A percentile compares a stretch with the other conserved stretches of the same genome.
Evolutionary conservation across 2,329 filamentous ascomycete genomes (phyloP).

Genomic region (Fusarium irregulare): DNA sequence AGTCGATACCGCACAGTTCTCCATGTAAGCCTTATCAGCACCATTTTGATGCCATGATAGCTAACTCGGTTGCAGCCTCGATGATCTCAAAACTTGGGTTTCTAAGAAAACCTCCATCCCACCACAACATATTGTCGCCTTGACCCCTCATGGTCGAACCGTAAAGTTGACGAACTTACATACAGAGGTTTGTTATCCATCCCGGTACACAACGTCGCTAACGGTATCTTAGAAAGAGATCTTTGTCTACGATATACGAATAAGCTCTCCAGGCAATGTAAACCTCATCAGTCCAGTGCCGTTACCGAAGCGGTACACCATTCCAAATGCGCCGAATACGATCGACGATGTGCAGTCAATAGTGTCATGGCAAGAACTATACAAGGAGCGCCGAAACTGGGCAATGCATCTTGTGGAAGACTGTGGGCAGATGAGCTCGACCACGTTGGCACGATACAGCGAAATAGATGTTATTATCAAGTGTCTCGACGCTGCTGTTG

Average conservation of each 20-base stretch:
- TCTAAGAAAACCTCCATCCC: slow-evolving; percentile 79
- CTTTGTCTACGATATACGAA: slow-evolving; percentile 89
- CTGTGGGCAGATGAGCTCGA: slow-evolving; percentile 72
- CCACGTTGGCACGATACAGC: slow-evolving; percentile 72
- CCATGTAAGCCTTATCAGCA: slow-evolving; percentile 64
- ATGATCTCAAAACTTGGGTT: slow-evolving; percentile 87
- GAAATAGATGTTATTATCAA: slow-evolving; percentile 82
- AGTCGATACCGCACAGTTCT: slow-evolving; percentile 80
- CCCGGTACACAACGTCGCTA: slow-evolving; percentile 19
- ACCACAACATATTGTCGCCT: slow-evolving; percentile 81
- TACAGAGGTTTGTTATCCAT: slow-evolving; percentile 70
- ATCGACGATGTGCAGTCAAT: slow-evolving; percentile 83
- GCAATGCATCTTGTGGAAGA: slow-evolving; percentile 76
- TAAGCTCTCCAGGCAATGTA: slow-evolving; percentile 64
- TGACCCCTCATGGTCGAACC: slow-evolving; percentile 86
- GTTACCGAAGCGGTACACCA: slow-evolving; percentile 64
- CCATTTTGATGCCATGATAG: neutral
- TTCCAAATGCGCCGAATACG: slow-evolving; percentile 80
- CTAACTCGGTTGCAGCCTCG: slow-evolving; percentile 67
- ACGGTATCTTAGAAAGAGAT: slow-evolving; percentile 75
- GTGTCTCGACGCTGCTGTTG: slow-evolving; percentile 84
- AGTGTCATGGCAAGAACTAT: slow-evolving; percentile 88
- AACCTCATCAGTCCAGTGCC: slow-evolving; percentile 62
- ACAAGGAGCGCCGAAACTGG: slow-evolving; percentile 84
- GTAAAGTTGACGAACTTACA: slow-evolving; percentile 84